Evolutionary conservation across 768 basidiomycete genomes (phyloP).

Genomic region (Amanita pseudoporphyria): DNA sequence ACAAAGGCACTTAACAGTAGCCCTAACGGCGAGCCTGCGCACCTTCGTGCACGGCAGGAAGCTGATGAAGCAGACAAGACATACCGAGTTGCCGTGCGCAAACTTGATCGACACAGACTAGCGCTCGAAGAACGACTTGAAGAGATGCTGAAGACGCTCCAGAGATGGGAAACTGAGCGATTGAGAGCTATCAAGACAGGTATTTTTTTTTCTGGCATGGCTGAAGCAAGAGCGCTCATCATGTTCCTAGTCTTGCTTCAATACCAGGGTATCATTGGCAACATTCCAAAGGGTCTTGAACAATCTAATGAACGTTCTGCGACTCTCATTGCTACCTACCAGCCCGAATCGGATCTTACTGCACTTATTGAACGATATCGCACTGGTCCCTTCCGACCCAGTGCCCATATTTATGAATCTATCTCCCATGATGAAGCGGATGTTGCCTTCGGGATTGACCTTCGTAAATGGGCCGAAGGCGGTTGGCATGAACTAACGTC

Average conservation of each 20-base stretch:
- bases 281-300: constrained; percentile 59
- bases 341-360: constrained; percentile 79
- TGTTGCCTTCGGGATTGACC: constrained; percentile 85
- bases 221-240: background rate
- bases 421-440: constrained; percentile 77
- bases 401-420: constrained; percentile 79
- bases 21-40: constrained; percentile 48
- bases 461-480: constrained; percentile 85
- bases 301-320: constrained; percentile 59
- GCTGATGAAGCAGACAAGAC: constrained; percentile 73
- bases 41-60: constrained; percentile 64
- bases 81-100: constrained; percentile 74
- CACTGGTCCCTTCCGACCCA: constrained; percentile 87
- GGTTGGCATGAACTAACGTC: constrained; percentile 54
- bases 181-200: constrained; percentile 80
- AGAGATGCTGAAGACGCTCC: constrained; percentile 68
- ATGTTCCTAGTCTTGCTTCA: constrained; percentile 58
- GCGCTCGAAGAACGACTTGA: constrained; percentile 82
- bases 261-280: constrained; percentile 74
- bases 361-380: constrained; percentile 89
- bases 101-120: constrained; percentile 78
- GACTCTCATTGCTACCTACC: constrained; percentile 73
- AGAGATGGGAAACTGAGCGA: constrained; percentile 81
- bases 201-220: constrained; percentile 14
- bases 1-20: constrained; percentile 55